Evolutionary conservation across 2,329 filamentous ascomycete species (phyloP).

Genomic region (Aspergillus eucalypticola): DNA sequence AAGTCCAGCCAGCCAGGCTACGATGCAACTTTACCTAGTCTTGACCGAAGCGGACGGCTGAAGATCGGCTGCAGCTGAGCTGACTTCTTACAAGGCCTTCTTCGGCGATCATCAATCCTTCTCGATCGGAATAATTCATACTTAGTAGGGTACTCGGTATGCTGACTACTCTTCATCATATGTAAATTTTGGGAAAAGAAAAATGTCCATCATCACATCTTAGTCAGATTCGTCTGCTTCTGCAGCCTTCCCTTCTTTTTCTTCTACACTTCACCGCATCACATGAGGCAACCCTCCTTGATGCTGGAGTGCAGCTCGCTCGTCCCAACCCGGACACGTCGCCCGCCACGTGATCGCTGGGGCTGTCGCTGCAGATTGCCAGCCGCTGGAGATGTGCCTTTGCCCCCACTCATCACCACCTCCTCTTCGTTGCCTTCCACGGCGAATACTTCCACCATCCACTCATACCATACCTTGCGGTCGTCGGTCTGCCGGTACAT

Average conservation of each 20-base stretch:
- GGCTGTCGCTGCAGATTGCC: slow-evolving; percentile 25
- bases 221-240: neutral
- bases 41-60: neutral
- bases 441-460: slow-evolving; percentile 83
- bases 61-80: neutral
- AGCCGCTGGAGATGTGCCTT: slow-evolving; percentile 26
- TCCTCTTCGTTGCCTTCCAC: slow-evolving; percentile 28
- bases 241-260: too few species aligned
- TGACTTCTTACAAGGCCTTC: neutral
- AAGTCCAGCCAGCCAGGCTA: neutral
- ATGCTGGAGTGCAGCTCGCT: slow-evolving; percentile 52
- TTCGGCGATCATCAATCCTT: neutral
- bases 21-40: too few species aligned
- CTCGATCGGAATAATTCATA: neutral
- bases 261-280: neutral
- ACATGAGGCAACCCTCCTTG: slow-evolving; percentile 53
- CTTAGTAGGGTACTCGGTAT: neutral
- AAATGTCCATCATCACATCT: neutral
- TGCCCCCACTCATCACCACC: slow-evolving; percentile 32
- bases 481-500: slow-evolving; percentile 98
- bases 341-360: slow-evolving; percentile 16
- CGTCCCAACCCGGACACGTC: slow-evolving; percentile 43
- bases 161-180: neutral
- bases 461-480: slow-evolving; percentile 97
- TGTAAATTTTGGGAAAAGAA: too few species aligned